Evolutionary conservation across 139 green algal species (phyloP).

Genomic region (Chlorella vulgaris): DNA sequence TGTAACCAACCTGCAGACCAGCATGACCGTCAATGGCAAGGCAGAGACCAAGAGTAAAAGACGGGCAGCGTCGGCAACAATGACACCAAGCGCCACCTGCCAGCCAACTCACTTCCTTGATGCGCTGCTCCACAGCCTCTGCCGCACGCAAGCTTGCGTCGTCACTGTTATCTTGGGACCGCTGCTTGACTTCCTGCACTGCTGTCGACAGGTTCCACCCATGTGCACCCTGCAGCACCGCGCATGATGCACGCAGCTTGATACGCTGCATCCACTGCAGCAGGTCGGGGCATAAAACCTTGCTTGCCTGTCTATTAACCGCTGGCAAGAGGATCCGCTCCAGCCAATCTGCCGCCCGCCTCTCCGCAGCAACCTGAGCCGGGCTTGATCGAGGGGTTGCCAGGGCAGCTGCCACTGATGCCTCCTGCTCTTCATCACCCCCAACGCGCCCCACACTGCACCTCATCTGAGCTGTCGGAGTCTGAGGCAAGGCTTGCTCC

Average conservation of each 20-base stretch:
- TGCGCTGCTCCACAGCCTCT: conserved; percentile 49
- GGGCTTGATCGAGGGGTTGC: conserved; percentile 9
- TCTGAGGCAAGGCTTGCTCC: too few species aligned
- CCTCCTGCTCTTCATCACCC: not conserved
- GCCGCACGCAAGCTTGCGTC: conserved; percentile 37
- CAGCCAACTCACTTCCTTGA: conserved; percentile 42
- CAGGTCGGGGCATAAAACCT: not conserved
- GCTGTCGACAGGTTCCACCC: conserved; percentile 70
- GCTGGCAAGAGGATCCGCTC: conserved; percentile 67
- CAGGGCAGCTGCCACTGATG: not conserved
- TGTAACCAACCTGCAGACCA: conserved; percentile 58
- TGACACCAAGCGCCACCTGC: not conserved
- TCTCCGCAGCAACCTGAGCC: conserved; percentile 17
- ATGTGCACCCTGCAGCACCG: conserved; percentile 39
- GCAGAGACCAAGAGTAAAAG: not conserved
- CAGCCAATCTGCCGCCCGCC: conserved; percentile 58
- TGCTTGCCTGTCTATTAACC: conserved; percentile 63
- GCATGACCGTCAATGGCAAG: not conserved
- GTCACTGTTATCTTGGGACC: conserved; percentile 24
- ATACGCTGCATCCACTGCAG: not conserved
- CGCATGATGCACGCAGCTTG: not conserved
- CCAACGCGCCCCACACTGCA: not conserved
- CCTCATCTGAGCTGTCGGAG: not conserved
- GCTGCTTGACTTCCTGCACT: conserved; percentile 29
- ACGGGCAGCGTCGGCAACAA: not conserved